Percentiles rank a stretch among this genome's conserved stretches.
Conservation (phyloP, 495 filamentous ascomycete genomes). For the Lasiosphaeria hispida region DNA sequence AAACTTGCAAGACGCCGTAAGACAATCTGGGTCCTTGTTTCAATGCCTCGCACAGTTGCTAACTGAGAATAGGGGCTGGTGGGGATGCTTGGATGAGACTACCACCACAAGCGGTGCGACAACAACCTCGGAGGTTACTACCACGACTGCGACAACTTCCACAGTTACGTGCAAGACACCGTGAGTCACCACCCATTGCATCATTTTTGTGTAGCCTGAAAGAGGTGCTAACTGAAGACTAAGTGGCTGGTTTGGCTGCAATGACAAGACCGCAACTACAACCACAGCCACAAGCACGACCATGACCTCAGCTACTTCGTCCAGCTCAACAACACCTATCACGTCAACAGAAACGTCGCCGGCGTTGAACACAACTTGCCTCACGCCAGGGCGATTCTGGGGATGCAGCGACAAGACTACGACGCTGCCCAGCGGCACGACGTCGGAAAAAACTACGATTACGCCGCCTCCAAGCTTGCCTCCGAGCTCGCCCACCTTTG, state of each 20-base stretch:
- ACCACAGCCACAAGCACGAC: constrained; percentile 34
- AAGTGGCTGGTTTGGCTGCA: constrained; percentile 68
- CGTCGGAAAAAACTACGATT: constrained; percentile 31
- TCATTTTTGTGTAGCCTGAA: no score
- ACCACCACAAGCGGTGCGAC: constrained; percentile 47
- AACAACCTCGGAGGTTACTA: constrained; percentile 43
- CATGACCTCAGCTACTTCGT: background rate
- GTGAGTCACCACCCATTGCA: constrained; percentile 14
- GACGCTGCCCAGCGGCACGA: constrained; percentile 28
- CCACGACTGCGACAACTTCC: constrained; percentile 43
- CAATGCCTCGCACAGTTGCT: constrained; percentile 1
- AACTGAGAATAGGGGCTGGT: constrained; percentile 56
- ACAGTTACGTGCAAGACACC: constrained; percentile 59
- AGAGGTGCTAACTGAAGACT: constrained; percentile 31
- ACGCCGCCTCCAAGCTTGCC: constrained; percentile 39
- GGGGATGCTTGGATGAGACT: constrained; percentile 66
- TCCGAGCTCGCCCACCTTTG: constrained; percentile 11
- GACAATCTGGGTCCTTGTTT: background rate
- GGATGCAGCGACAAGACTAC: constrained; percentile 52
- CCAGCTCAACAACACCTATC: background rate
- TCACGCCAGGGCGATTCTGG: constrained; percentile 55
- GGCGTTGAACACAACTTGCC: constrained; percentile 40
- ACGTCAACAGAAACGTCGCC: constrained; percentile 2
- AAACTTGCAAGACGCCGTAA: constrained; percentile 79
- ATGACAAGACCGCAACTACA: constrained; percentile 42